Conservation (phyloP, 345 rosid species). For the Moringa oleifera region DNA sequence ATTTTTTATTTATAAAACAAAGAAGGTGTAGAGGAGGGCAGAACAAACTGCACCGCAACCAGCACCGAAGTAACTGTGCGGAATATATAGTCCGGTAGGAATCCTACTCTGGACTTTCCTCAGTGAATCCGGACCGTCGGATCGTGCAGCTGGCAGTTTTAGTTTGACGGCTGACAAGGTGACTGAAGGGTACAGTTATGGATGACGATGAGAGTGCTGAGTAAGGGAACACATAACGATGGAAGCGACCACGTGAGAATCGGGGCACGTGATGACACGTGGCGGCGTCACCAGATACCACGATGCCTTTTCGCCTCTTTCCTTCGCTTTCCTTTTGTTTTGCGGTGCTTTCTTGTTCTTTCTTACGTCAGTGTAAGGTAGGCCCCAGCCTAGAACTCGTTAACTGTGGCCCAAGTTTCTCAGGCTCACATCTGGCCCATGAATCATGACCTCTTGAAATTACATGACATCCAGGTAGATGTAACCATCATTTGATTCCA, state of each 20-base stretch:
- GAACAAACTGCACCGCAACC: slow-evolving; percentile 51
- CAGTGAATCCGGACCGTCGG: slow-evolving; percentile 20
- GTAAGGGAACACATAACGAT: neutral
- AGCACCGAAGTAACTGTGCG: neutral
- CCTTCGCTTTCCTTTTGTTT: too few relatives aligned
- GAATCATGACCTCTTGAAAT: too few relatives aligned
- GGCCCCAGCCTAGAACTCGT: too few relatives aligned
- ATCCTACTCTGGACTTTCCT: slow-evolving; percentile 21
- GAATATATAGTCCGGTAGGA: slow-evolving; percentile 28
- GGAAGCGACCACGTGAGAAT: neutral
- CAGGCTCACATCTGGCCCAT: too few relatives aligned
- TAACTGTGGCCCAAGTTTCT: too few relatives aligned
- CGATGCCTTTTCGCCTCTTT: neutral
- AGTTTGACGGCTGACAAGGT: neutral
- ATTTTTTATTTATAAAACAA: slow-evolving; percentile 19
- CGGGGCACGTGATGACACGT: neutral
- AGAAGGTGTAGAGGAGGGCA: slow-evolving; percentile 47
- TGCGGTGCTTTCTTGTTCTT: too few relatives aligned
- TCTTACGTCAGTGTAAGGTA: neutral
- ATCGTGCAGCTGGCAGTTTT: slow-evolving; percentile 8
- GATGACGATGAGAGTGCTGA: too few relatives aligned
- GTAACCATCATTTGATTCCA: too few relatives aligned
- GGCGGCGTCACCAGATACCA: neutral
- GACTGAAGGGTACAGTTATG: neutral
- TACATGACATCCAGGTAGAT: too few relatives aligned